phyloP scores from a whole-genome alignment of 306 rosid genomes.

The Cicer pinnatifidum region DNA sequence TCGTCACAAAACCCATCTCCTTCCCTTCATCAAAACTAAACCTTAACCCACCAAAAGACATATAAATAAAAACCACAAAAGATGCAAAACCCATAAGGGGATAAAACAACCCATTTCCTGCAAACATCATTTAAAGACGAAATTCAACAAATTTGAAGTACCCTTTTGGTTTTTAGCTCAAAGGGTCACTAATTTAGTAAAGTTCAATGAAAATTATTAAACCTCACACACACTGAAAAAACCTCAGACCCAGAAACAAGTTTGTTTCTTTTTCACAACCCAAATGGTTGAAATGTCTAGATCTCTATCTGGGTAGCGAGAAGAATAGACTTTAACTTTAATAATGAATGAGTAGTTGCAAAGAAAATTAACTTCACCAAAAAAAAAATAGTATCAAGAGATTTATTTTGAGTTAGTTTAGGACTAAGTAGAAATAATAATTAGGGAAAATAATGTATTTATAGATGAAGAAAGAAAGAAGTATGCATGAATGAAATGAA shows the following conservation, averaged over 20 bases:
- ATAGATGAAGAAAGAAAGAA: slow-evolving; percentile 6
- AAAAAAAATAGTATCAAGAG: slow-evolving; percentile 23
- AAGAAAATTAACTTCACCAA: slow-evolving; percentile 13
- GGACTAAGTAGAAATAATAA: background rate
- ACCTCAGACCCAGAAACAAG: slow-evolving; percentile 42
- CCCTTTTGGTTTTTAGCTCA: slow-evolving; percentile 47
- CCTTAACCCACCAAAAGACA: slow-evolving; percentile 75
- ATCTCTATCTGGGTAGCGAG: slow-evolving; percentile 48
- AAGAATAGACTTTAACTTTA: slow-evolving; percentile 39
- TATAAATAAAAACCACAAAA: slow-evolving; percentile 67
- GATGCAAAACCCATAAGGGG: slow-evolving; percentile 79
- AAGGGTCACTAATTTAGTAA: slow-evolving; percentile 31
- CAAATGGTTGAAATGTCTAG: slow-evolving; percentile 46
- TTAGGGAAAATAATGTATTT: slow-evolving; percentile 23
- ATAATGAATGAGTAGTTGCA: background rate
- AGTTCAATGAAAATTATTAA: slow-evolving; percentile 44
- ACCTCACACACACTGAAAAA: background rate
- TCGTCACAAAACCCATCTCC: slow-evolving; percentile 67
- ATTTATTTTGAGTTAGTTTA: slow-evolving; percentile 16
- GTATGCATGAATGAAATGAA: slow-evolving; percentile 30
- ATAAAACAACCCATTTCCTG: slow-evolving; percentile 66
- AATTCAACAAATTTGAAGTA: slow-evolving; percentile 46
- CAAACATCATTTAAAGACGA: slow-evolving; percentile 51
- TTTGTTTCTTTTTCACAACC: slow-evolving; percentile 27
- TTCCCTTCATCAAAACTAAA: slow-evolving; percentile 45